Base-by-base conservation (phyloP, 345 rosid genomes). In the Lenwebbia sp. region DNA sequence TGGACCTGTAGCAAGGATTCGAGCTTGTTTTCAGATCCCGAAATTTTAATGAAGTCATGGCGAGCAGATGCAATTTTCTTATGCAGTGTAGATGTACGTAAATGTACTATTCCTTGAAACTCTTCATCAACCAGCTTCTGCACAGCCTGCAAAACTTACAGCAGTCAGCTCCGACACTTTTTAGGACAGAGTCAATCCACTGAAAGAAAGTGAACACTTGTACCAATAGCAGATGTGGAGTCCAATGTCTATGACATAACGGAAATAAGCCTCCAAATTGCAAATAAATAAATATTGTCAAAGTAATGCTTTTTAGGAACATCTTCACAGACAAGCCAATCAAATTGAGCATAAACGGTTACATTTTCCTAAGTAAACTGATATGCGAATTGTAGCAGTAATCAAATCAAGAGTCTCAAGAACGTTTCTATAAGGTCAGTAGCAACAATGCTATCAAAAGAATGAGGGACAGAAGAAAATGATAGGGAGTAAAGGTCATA, bases 21-120 rank as follows among this genome's bases (percentile, higher is more conserved):
- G 83, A 97, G 91, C 95, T 97, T 97, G 91, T 97, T 95, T 89
- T 97, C 98, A 83, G 96, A 90, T 53, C 97, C 99, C 86, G 96
- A 91, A 89, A 97, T 95, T 87, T 92, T 96, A 88, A 94, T 89
- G 86, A 97, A 97, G 93, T 96, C 98, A 90, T 96, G 99, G 53
- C 98, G 95, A 85, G 98, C 98, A 57, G 95, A 91, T 70, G 99
- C 96, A 88, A 96, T 91, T 92, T 92, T 97, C 91, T 95, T 94
- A 89, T 97, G 99, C 89, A 97, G 86, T 76, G 99, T 87, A 54
- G 99, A 96, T 88, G 99, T 97, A 65, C 96, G 93, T 85, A 97
- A 90, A 92, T 97, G 99, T 84, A 84, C 90, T 88, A 97, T 93
- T 86, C 99, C 99, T 91, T 92, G 89, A 93, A 96, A 97, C 90